Base-by-base conservation (phyloP, 805 yeast genomes). In the Scheffersomyces lignosus region DNA sequence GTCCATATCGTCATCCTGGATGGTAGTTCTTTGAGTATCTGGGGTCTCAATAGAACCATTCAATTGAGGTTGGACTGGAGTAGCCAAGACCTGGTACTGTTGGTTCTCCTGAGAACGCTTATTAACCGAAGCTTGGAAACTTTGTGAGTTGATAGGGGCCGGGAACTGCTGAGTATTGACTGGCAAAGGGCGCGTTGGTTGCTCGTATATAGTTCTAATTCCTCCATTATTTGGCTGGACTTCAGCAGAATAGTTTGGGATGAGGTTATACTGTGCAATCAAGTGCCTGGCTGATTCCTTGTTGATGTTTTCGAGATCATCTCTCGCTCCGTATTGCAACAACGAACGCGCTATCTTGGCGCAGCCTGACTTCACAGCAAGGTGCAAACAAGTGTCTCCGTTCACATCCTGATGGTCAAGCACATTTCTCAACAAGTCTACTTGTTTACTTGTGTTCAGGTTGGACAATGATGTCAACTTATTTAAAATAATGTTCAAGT, bases 301-400 rank as follows among this genome's bases (percentile, higher is more conserved):
- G 40, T 55, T 54, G 47, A 70, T 48, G 58, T 74, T 69, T 30
- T 54, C 52, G 34, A 69, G 53, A 60, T 72, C 83, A 48, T 70
- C 77, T 51, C 73, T 62, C 6, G 97, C 97, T 25, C 97, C 96
- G 38, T 87, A 84, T 44, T 87, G 90, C 34, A 93, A 60, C 33
- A 93, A 70, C 44, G 84, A 87, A 44, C 85, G 87, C 7, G 85
- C 90, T 38, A 93, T 76, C 30, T 84, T 80, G 31, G 71, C 57
- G 34, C 82, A 76, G 6, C 95, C 95, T 6, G 77, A 64, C 25
- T 78, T 70, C 12, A 80, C 77, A 0, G 96, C 89, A 30, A 91
- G 66, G 51, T 88, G 95, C 33, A 89, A 64, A 5, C 95, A 87
- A 0, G 96, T 87, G 48, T 89, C 87, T 4, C 97, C 97, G 42